Percentiles rank a stretch among this genome's conserved stretches.
These are phyloP conservation scores for Panicum hallii DNA, from an alignment of 202 grass and related monocot species.

Conservation along the genomic window DNA sequence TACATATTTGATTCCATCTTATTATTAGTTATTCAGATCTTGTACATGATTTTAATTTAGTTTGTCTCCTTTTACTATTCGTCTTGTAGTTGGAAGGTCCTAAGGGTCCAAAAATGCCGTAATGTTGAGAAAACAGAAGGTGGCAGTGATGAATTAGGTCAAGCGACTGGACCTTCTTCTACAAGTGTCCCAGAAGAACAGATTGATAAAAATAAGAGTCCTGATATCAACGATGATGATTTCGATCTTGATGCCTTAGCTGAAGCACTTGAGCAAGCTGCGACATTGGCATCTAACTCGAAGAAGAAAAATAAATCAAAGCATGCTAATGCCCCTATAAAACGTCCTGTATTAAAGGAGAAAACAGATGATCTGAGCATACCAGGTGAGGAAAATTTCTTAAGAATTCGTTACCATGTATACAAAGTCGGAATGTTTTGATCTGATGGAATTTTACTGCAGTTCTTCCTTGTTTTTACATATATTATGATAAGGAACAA, in stretches of 20 bases:
- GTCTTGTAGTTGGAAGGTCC: slow-evolving; percentile 79
- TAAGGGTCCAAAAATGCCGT: slow-evolving; percentile 68
- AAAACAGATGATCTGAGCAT: slow-evolving; percentile 45
- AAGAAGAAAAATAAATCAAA: slow-evolving; percentile 72
- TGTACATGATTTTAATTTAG: neutral
- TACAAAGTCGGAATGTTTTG: neutral
- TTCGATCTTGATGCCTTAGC: slow-evolving; percentile 79
- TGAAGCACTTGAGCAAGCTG: slow-evolving; percentile 70
- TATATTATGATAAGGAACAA: slow-evolving; percentile 68
- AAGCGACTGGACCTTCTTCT: slow-evolving; percentile 28
- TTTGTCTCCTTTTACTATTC: neutral
- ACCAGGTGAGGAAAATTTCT: slow-evolving; percentile 57
- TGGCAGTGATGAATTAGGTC: slow-evolving; percentile 28
- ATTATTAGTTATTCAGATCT: neutral
- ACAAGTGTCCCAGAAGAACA: slow-evolving; percentile 38
- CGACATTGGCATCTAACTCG: slow-evolving; percentile 68
- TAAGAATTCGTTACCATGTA: neutral
- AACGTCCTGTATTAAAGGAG: slow-evolving; percentile 48
- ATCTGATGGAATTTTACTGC: slow-evolving; percentile 46
- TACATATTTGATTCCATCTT: neutral
- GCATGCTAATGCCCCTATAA: slow-evolving; percentile 36
- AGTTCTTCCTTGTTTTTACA: slow-evolving; percentile 96
- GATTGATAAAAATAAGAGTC: slow-evolving; percentile 44
- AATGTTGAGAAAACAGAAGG: slow-evolving; percentile 38
- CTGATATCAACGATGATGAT: slow-evolving; percentile 58